Evolutionary conservation across 805 yeast species (phyloP).

Genomic region (Metschnikowia hibisci): DNA sequence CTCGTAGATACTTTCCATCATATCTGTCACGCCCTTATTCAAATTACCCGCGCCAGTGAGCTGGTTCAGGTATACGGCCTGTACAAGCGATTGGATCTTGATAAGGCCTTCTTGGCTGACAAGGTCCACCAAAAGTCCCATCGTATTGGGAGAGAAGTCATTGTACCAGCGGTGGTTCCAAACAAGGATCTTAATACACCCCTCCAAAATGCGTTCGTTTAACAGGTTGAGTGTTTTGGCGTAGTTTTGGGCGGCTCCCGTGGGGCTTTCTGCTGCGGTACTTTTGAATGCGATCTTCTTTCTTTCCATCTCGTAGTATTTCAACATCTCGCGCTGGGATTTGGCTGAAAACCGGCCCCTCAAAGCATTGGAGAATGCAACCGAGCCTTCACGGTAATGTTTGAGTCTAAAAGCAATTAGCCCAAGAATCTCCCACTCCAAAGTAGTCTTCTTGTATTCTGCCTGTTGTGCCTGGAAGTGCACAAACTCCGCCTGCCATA

Average conservation of each 20-base stretch:
- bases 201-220: constrained; percentile 59
- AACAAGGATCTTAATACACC: constrained; percentile 75
- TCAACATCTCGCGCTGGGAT: constrained; percentile 70
- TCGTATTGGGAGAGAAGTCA: constrained; percentile 73
- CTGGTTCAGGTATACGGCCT: constrained; percentile 53
- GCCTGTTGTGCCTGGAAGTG: constrained; percentile 87
- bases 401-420: constrained; percentile 79
- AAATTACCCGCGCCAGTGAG: constrained; percentile 19
- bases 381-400: constrained; percentile 81
- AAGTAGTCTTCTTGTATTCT: constrained; percentile 68
- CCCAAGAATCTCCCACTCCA: constrained; percentile 94
- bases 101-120: constrained; percentile 75
- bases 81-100: constrained; percentile 68
- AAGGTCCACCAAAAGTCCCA: constrained; percentile 54
- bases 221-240: constrained; percentile 39
- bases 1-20: constrained; percentile 50
- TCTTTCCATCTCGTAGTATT: constrained; percentile 55
- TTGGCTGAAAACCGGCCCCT: constrained; percentile 74
- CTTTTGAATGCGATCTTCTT: constrained; percentile 29
- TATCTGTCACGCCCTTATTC: constrained; percentile 49
- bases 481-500: constrained; percentile 89
- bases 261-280: constrained; percentile 8
- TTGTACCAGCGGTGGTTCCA: constrained; percentile 98
- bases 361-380: constrained; percentile 74
- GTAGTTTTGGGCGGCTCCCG: constrained; percentile 27